Evolutionary conservation across 768 basidiomycete species (phyloP).

Genomic region (Lactarius evosmus): DNA sequence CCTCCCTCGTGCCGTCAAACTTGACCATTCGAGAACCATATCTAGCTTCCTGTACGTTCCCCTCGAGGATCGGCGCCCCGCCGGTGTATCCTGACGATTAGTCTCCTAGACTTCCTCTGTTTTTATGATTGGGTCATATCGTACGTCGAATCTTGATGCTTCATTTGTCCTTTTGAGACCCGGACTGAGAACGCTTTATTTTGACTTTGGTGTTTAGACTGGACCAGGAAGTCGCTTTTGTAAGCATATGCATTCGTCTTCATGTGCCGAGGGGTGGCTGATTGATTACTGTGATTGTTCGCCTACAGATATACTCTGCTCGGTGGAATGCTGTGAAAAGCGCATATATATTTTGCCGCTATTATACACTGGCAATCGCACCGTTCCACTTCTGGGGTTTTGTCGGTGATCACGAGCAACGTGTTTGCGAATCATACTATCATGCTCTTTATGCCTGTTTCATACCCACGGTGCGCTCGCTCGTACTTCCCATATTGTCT

Average conservation of each 20-base stretch:
- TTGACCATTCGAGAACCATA: background rate
- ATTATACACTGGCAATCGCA: conserved; percentile 14
- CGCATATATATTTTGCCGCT: conserved; percentile 26
- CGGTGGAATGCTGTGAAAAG: conserved; percentile 17
- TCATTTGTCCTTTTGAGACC: background rate
- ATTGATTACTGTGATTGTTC: background rate
- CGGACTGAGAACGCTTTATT: background rate
- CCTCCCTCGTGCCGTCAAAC: background rate
- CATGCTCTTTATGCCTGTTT: conserved; percentile 14
- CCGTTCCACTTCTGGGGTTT: conserved; percentile 21
- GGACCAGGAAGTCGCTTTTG: conserved; percentile 18
- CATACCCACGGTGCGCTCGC: conserved; percentile 17
- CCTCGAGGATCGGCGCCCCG: background rate
- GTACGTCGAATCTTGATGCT: conserved; percentile 15
- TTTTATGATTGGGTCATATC: conserved; percentile 28
- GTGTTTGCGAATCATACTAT: conserved; percentile 1
- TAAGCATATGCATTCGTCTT: background rate
- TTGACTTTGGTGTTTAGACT: conserved; percentile 6
- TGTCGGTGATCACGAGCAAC: background rate
- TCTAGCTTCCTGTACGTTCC: conserved; percentile 17
- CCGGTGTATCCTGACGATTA: background rate
- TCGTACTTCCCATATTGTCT: background rate
- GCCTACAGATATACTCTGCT: conserved; percentile 18
- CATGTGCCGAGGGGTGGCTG: background rate
- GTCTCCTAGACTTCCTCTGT: conserved; percentile 14